Conservation (phyloP, 2,329 filamentous ascomycete genomes). For the Paecilomyces sp. region DNA sequence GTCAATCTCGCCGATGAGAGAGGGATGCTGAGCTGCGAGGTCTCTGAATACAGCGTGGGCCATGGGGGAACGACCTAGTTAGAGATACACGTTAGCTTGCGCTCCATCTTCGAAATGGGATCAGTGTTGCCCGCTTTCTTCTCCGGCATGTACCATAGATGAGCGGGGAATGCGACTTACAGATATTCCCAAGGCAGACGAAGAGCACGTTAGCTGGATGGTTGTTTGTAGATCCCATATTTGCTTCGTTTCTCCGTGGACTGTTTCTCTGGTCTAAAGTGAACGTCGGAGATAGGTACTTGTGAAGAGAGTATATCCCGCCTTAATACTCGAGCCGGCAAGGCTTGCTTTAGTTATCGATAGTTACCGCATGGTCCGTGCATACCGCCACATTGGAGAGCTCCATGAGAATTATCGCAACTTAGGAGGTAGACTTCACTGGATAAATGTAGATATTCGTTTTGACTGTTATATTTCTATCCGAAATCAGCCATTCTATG, state of each 20-base stretch:
- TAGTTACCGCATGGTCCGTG: neutral
- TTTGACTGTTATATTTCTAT: neutral
- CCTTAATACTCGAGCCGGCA: neutral
- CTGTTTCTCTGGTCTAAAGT: neutral
- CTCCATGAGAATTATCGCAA: neutral
- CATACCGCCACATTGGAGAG: neutral
- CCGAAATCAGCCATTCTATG: neutral
- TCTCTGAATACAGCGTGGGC: slow-evolving; percentile 86
- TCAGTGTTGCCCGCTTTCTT: neutral
- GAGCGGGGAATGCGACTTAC: slow-evolving; percentile 32
- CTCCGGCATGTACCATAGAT: neutral
- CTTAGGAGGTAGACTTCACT: too few species aligned
- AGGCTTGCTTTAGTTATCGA: neutral
- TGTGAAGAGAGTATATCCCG: neutral
- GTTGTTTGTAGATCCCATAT: neutral
- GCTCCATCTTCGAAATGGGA: neutral
- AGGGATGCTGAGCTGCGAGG: slow-evolving; percentile 53
- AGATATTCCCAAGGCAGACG: slow-evolving; percentile 96
- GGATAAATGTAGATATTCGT: too few species aligned
- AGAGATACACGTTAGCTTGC: neutral
- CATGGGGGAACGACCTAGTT: slow-evolving; percentile 71
- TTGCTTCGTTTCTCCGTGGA: neutral
- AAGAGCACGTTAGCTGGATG: slow-evolving; percentile 67
- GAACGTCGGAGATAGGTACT: neutral
- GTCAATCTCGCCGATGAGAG: slow-evolving; percentile 63